Base-by-base conservation (phyloP, 306 rosid species). In the Potentilla sterilis region DNA sequence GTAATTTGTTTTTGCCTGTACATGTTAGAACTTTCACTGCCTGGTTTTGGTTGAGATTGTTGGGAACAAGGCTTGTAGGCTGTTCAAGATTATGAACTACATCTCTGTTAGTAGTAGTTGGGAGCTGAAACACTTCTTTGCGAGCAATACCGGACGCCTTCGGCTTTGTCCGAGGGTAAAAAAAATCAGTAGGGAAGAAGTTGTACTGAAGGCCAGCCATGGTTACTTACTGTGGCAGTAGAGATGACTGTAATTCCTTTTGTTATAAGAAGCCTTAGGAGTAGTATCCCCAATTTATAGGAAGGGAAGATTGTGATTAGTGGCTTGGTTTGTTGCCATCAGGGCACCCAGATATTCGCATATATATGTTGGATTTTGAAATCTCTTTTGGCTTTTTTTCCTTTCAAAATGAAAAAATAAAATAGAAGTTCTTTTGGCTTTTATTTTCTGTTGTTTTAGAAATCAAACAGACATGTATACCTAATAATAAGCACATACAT, bases 141-240 rank as follows among this genome's bases (percentile, higher is more conserved):
- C 34, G 7, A 7, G 79, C 42, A 15, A 42, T 59, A 22, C 51
- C 67, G 2, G 40, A 5, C 12, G 34, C 58, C 37, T 22, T 49
- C 35, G 83, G 82, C 10, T 70, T 78, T 44, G 86, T 79, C n/a
- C 84, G 82, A 77, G 93, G 91, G 82, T 87, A 89, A 18, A 85
- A 77, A 42, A 89, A 70, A 81, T 87, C 91, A 2, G 90, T 89
- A 12, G 94, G 91, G 58, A 87, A 89, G 42, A 89, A 89, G 67
- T 87, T 89, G 86, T 89, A 87, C 62, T 89, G 91, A 81, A 89
- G 94, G 5, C 94, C 94, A 69, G 91, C 94, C 94, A 89, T 87
- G 42, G 21, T 46, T 69, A 2, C 41, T 32, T 34, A 63, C 6
- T 0, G 43, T 54, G 32, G 61, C 67, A 14, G 28, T 1, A 28